Base-by-base conservation (phyloP, 768 basidiomycete genomes). In the Hysterangium stoloniferum region DNA sequence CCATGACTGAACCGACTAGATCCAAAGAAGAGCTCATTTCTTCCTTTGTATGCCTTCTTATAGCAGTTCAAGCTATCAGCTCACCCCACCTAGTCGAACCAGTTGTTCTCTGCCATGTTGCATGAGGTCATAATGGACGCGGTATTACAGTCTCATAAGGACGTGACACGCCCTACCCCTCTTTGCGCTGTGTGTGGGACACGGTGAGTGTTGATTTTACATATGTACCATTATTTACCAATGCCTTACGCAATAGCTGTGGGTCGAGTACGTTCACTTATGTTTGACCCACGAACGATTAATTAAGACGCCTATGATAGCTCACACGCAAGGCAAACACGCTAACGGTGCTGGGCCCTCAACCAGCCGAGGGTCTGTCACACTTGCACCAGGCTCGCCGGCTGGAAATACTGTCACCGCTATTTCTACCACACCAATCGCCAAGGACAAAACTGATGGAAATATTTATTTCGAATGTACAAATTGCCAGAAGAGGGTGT, bases 111-210 rank as follows among this genome's bases (percentile, higher is more conserved):
- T 25, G 66, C 67, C 32, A 84, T 90, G 82, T 65, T 90, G 31
- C 84, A 87, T 57, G 87, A 91, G 64, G 68, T 88, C 34, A 70
- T 86, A 33, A 74, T 88, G 76, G 87, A 89, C 66, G 74, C 76
- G 31, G 78, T 84, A 22, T 71, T 90, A 20, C 79, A 84, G 62
- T 73, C 86, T 4, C 86, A 89, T 59, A 79, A 80, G 55, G 84
- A 90, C 68, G 71, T 82, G 20, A 68, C 73, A 37, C 78, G 79
- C 48, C 73, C 72, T 57, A 72, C 72, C 58, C 70, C 74, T 12
- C 59, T 80, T 15, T 90, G 87, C 63, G 62, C 70, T 43, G 66
- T 81, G 43, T 90, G 87, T 65, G 73, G 80, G 63, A 87, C 83
- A 13, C 72, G 69, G 87, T 89, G 58, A 57, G 79, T 17, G 17